Percentiles rank a stretch among this genome's conserved stretches.
Conservation (phyloP, 2,329 filamentous ascomycete species). For the Tolypocladium guangdongense region DNA sequence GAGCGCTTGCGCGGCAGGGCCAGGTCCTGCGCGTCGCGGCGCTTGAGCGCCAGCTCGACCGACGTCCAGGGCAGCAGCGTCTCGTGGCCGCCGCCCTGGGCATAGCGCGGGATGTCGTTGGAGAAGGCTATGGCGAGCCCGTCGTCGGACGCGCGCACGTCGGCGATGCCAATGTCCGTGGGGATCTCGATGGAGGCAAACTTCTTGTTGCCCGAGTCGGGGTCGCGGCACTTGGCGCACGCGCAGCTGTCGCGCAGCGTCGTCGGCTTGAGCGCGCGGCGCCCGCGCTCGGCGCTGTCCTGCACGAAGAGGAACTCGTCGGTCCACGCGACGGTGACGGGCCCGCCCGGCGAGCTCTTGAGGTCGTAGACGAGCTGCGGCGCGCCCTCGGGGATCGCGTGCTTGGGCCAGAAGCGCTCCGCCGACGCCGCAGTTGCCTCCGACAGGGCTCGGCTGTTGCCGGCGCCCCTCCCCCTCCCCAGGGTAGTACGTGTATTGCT, state of each 20-base stretch:
- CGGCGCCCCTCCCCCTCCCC: not conserved
- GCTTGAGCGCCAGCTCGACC: slow-evolving; percentile 21
- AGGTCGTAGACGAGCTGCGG: slow-evolving; percentile 4
- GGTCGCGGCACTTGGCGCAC: slow-evolving; percentile 42
- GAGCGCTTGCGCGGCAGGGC: slow-evolving; percentile 13
- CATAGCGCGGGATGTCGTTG: slow-evolving; percentile 27
- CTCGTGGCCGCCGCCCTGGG: slow-evolving; percentile 17
- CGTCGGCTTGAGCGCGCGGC: slow-evolving; percentile 14
- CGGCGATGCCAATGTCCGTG: slow-evolving; percentile 17
- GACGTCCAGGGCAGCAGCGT: slow-evolving; percentile 23
- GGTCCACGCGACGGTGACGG: slow-evolving; percentile 15
- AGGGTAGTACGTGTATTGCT: not conserved
- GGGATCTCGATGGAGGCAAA: slow-evolving; percentile 33
- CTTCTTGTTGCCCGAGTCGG: slow-evolving; percentile 48
- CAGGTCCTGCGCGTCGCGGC: slow-evolving; percentile 9
- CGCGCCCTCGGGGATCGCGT: slow-evolving; percentile 6
- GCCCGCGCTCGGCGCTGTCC: slow-evolving; percentile 9
- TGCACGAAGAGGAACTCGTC: slow-evolving; percentile 17
- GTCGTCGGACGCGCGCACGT: slow-evolving; percentile 20
- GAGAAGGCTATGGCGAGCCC: slow-evolving; percentile 50
- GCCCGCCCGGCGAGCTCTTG: not conserved
- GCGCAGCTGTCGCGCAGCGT: slow-evolving; percentile 43
- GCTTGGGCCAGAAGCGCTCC: slow-evolving; percentile 6
- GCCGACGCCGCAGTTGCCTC: not conserved
- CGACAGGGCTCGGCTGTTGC: not conserved